Evolutionary conservation across 371 early-diverging fungal species (phyloP).

Genomic region (Smittium mucronatum): DNA sequence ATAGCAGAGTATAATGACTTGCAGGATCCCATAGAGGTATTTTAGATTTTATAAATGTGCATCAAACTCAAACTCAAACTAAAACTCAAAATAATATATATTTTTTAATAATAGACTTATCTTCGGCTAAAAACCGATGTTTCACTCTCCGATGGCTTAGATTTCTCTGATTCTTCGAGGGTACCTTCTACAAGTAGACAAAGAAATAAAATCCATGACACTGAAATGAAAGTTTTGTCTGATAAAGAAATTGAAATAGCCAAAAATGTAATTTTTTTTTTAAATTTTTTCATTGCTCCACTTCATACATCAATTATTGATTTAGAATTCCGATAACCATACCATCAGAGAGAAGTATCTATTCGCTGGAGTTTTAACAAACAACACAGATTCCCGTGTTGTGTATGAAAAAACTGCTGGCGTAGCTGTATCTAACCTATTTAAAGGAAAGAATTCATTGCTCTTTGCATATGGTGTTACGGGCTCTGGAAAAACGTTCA

Average conservation of each 20-base stretch:
- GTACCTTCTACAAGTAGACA: no score
- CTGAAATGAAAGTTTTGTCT: slow-evolving; percentile 34
- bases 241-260: slow-evolving; percentile 37
- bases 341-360: slow-evolving; percentile 41
- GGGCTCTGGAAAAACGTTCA: slow-evolving; percentile 83
- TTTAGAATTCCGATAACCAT: slow-evolving; percentile 28
- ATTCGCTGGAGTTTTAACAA: slow-evolving; percentile 49
- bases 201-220: not conserved
- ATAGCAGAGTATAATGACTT: slow-evolving; percentile 29
- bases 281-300: no score
- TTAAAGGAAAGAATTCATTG: slow-evolving; percentile 41
- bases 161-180: no score
- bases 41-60: no score
- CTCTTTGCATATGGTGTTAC: slow-evolving; percentile 95
- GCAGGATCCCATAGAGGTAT: slow-evolving; percentile 36
- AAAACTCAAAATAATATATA: not conserved
- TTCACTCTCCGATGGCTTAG: no score
- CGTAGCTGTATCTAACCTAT: slow-evolving; percentile 37
- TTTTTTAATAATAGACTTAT: not conserved
- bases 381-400: slow-evolving; percentile 33
- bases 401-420: slow-evolving; percentile 47
- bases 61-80: no score
- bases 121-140: not conserved
- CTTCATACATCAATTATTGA: not conserved
- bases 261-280: not conserved